Evolutionary conservation across 305 asterid species (phyloP), one percentile per base, ranked within the genome.

Genomic region (Caryopteris hybrid): DNA sequence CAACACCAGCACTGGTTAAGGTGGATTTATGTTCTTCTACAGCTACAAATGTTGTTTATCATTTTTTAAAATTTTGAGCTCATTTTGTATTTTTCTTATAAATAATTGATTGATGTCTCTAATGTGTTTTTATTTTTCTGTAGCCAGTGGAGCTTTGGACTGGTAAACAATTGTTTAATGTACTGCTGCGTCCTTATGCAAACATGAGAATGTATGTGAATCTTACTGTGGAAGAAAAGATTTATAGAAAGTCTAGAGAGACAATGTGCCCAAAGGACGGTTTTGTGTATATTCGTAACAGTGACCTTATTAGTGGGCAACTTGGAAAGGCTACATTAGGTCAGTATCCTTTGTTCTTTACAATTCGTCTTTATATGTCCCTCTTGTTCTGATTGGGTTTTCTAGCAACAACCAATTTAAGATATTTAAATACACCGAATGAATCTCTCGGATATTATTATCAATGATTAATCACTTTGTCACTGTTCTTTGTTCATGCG

Each of bases 61-160:
- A 5, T 31, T 5, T 8, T 8, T 8, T 0, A 31, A 31, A 5
- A 2, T 27, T 27, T 27, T 27, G 5, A 27, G 56, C 39, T 64
- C 46, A 25, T 43, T 31, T 47, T 51, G 51, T 17, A 21, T 51
- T 51, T 22, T 27, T 2, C 33, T 22, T 51, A 18, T 21, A 1
- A 8, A 5, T 27, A 14, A 29, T 12, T 31, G 27, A 53, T 25
- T 68, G 43, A 43, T 21, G 3, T 51, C 8, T 68, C 67, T 63
- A 16, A 36, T 38, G 53, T 29, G 41, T 17, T 45, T 21, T 48
- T 56, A 42, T 61, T 69, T 63, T 69, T 61, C 70, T 68, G 85
- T 85, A 94, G 97, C 99, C 97, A 36, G 71, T 85, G 68, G 99
- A 94, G 82, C 96, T 94, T 66, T 94, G 99, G 99, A 91, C 96